phyloP scores from a whole-genome alignment of 805 yeast genomes.

The Candida coleopterorum region DNA sequence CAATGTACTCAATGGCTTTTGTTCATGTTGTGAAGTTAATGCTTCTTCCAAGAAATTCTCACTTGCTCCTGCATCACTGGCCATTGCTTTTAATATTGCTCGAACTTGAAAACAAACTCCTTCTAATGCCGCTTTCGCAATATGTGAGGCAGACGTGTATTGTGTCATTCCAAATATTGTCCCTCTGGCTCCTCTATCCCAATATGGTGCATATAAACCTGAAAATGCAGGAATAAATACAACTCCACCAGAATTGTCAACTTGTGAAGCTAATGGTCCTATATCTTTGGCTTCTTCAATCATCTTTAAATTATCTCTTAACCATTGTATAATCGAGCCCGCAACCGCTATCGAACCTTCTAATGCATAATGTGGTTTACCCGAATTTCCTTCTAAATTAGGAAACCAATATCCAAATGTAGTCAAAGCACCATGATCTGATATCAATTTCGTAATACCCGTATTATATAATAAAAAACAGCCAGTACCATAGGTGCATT shows the following conservation, averaged over 20 bases:
- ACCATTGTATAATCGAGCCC: conserved; percentile 91
- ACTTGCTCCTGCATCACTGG: conserved; percentile 68
- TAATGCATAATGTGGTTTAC: conserved; percentile 75
- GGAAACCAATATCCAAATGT: conserved; percentile 92
- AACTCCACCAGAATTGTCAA: conserved; percentile 81
- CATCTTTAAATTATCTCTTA: conserved; percentile 82
- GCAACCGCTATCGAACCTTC: conserved; percentile 98
- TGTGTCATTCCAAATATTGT: conserved; percentile 91
- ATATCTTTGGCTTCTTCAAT: conserved; percentile 80
- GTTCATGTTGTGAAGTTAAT: conserved; percentile 38
- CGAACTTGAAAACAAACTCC: conserved; percentile 93
- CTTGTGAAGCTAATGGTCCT: conserved; percentile 85
- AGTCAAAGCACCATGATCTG: conserved; percentile 79
- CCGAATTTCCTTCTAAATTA: conserved; percentile 41
- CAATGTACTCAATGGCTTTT: conserved; percentile 45
- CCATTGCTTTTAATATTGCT: conserved; percentile 88
- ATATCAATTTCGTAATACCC: conserved; percentile 65
- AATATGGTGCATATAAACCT: conserved; percentile 92
- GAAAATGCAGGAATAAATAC: conserved; percentile 93
- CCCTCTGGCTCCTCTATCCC: conserved; percentile 92
- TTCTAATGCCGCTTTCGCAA: conserved; percentile 91
- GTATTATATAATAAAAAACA: conserved; percentile 87
- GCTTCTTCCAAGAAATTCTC: conserved; percentile 55
- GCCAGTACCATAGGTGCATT: conserved; percentile 96
- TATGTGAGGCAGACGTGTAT: conserved; percentile 85